Conservation (phyloP, 805 yeast genomes). For the Ogataea allantospora region DNA sequence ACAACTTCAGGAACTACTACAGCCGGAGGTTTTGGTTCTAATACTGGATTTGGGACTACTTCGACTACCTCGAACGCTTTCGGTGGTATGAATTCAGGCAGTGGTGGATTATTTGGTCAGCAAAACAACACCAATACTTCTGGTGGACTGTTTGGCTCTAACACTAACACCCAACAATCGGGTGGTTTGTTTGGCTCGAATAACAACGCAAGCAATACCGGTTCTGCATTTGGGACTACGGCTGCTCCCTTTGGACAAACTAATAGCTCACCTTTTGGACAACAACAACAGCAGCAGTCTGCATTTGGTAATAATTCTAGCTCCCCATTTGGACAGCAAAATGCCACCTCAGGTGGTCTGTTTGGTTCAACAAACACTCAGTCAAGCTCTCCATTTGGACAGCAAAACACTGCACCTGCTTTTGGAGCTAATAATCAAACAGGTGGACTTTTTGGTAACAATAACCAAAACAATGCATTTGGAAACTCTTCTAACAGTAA, state of each 20-base stretch:
- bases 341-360: conserved; percentile 22
- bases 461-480: conserved; percentile 31
- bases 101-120: conserved; percentile 48
- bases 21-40: conserved; percentile 24
- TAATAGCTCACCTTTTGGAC: conserved; percentile 24
- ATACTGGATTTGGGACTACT: conserved; percentile 38
- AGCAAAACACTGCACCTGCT: conserved; percentile 24
- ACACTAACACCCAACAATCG: conserved; percentile 17
- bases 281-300: conserved; percentile 22
- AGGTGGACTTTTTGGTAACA: conserved; percentile 20
- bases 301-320: conserved; percentile 24
- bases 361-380: conserved; percentile 30
- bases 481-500: conserved; percentile 7
- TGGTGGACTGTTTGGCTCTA: conserved; percentile 39
- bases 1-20: conserved; percentile 19
- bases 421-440: conserved; percentile 39
- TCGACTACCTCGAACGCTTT: conserved; percentile 19
- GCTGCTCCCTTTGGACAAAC: conserved; percentile 30
- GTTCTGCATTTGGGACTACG: no score
- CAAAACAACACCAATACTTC: conserved; percentile 25
- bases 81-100: conserved; percentile 19
- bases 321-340: conserved; percentile 29
- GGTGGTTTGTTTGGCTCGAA: conserved; percentile 21
- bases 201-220: no score
- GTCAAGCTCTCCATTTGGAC: conserved; percentile 17